These are phyloP conservation scores for Pestalotiopsis fici DNA, from an alignment of 2,329 filamentous ascomycete genomes.

Conservation along the genomic window DNA sequence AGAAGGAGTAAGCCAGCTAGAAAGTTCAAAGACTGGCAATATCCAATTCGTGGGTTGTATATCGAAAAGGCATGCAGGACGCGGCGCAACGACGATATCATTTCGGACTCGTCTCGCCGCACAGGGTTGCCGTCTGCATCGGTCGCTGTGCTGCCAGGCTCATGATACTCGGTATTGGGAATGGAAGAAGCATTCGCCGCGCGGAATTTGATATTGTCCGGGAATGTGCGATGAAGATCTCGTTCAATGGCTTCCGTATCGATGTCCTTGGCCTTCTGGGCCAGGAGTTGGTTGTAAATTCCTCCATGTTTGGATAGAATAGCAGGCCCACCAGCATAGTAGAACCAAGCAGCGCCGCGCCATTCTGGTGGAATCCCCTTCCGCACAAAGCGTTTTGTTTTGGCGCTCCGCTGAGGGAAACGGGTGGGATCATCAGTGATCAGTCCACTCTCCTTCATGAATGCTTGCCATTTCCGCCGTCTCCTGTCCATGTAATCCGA, in stretches of 20 bases:
- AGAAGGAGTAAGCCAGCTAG: slow-evolving; percentile 85
- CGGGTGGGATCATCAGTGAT: slow-evolving; percentile 70
- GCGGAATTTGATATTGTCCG: slow-evolving; percentile 90
- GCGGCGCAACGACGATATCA: slow-evolving; percentile 79
- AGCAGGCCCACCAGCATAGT: slow-evolving; percentile 85
- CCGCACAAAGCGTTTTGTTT: slow-evolving; percentile 85
- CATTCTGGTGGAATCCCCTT: slow-evolving; percentile 94
- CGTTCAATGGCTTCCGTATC: slow-evolving; percentile 91
- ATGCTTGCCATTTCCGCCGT: slow-evolving; percentile 77
- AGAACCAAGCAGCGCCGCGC: slow-evolving; percentile 96
- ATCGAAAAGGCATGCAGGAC: slow-evolving; percentile 89
- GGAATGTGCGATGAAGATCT: slow-evolving; percentile 90
- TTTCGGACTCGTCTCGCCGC: slow-evolving; percentile 63
- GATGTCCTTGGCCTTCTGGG: slow-evolving; percentile 64
- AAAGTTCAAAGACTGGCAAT: slow-evolving; percentile 96
- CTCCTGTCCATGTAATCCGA: slow-evolving; percentile 73
- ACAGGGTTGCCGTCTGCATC: slow-evolving; percentile 26
- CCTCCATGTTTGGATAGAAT: slow-evolving; percentile 76
- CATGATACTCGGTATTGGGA: slow-evolving; percentile 26
- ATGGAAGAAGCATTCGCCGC: slow-evolving; percentile 45
- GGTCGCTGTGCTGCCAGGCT: slow-evolving; percentile 35
- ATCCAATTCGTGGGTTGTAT: slow-evolving; percentile 88
- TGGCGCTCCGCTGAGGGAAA: slow-evolving; percentile 79
- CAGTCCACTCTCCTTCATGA: slow-evolving; percentile 76
- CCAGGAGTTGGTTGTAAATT: slow-evolving; percentile 72